These are phyloP conservation scores for Astrephomene gubernaculifera DNA, from an alignment of 139 green algal species.

Conservation along the genomic window DNA sequence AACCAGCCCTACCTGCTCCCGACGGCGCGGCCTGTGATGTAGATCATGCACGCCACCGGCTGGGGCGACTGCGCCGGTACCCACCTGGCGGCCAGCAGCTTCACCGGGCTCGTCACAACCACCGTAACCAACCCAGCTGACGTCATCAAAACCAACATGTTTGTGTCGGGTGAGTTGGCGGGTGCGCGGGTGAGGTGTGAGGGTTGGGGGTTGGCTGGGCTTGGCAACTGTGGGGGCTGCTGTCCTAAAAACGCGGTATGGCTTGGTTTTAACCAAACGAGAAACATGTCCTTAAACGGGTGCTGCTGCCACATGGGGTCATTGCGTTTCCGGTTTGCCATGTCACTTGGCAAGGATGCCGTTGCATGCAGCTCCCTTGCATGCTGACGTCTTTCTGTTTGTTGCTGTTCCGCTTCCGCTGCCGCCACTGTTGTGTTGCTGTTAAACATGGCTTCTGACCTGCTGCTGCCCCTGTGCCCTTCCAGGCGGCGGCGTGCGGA, in stretches of 20 bases:
- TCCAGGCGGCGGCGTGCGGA: not conserved
- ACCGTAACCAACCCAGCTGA: conserved; percentile 80
- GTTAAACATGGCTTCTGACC: no score
- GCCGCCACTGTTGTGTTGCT: no score
- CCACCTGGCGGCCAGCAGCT: conserved; percentile 59
- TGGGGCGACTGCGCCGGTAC: conserved; percentile 55
- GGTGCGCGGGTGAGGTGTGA: not conserved
- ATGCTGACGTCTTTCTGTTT: not conserved
- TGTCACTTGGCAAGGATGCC: not conserved
- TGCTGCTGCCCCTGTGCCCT: no score
- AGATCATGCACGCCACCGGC: no score
- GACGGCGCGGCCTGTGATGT: no score
- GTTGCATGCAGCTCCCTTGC: not conserved
- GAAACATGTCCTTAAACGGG: not conserved
- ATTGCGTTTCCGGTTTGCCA: not conserved
- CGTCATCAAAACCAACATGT: conserved; percentile 77
- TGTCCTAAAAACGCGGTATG: no score
- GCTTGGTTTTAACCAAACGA: not conserved
- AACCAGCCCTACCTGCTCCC: no score
- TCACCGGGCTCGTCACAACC: conserved; percentile 77
- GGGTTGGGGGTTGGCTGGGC: not conserved
- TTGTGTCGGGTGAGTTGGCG: conserved; percentile 58
- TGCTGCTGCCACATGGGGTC: not conserved
- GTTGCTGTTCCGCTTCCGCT: no score
- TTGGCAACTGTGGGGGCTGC: no score